These are phyloP conservation scores for Asterochloris sp. DNA, from an alignment of 139 green algal genomes.

Conservation along the genomic window DNA sequence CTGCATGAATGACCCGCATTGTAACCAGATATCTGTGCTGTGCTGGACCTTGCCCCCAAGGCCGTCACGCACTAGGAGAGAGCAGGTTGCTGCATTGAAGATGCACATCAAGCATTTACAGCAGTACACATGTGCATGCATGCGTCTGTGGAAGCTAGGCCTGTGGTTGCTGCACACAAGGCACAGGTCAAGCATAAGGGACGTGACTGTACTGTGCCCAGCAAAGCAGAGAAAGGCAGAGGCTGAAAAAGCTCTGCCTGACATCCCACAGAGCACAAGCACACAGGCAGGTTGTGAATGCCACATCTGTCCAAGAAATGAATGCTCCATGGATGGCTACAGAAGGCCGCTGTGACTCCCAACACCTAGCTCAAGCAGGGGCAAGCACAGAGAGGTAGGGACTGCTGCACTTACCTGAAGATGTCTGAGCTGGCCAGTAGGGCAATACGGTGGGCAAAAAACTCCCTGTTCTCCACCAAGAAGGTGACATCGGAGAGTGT, in stretches of 20 bases:
- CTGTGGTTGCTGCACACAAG: too few species aligned
- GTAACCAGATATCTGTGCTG: not conserved
- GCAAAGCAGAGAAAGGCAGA: not conserved
- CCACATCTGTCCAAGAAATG: too few species aligned
- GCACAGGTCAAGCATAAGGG: not conserved
- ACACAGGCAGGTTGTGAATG: too few species aligned
- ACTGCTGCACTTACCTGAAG: slow-evolving; percentile 49
- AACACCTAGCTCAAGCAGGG: too few species aligned
- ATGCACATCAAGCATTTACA: not conserved
- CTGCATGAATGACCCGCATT: slow-evolving; percentile 1
- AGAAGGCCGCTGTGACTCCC: too few species aligned
- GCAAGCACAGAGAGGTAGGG: too few species aligned
- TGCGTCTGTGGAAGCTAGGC: not conserved
- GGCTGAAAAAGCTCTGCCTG: too few species aligned
- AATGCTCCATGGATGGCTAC: too few species aligned
- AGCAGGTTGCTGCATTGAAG: not conserved
- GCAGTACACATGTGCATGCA: not conserved
- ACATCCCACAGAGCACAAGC: too few species aligned
- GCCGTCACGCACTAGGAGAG: not conserved
- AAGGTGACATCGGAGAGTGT: slow-evolving; percentile 91
- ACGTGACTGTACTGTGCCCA: not conserved
- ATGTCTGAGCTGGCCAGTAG: slow-evolving; percentile 86
- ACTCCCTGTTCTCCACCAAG: slow-evolving; percentile 81
- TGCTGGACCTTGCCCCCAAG: not conserved
- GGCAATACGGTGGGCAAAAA: slow-evolving; percentile 89